These are phyloP conservation scores for Casaregolazyma suthepensis DNA, from an alignment of 1,139 yeast species.

Conservation along the genomic window DNA sequence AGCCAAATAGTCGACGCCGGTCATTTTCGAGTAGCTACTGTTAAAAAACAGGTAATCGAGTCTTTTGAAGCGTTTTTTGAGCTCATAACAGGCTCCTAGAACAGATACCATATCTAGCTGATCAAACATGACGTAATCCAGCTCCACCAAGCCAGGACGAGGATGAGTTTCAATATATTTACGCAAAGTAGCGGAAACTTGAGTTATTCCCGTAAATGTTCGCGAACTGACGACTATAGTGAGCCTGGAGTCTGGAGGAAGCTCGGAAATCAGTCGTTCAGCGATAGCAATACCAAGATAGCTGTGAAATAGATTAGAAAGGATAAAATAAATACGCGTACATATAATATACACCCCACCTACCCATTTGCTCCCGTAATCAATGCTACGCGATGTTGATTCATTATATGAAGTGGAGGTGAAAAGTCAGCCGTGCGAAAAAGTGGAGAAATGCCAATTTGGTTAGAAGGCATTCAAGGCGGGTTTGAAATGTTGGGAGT, in stretches of 20 bases:
- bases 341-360: constrained; percentile 13
- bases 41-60: constrained; percentile 78
- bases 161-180: constrained; percentile 36
- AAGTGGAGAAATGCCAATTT: constrained; percentile 42
- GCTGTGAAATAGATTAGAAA: constrained; percentile 32
- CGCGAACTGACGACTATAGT: constrained; percentile 86
- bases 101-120: constrained; percentile 89
- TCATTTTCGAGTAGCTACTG: constrained; percentile 84
- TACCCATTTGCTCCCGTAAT: constrained; percentile 60
- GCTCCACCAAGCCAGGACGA: constrained; percentile 54
- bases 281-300: constrained; percentile 85
- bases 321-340: neutral
- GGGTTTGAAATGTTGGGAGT: too few species aligned
- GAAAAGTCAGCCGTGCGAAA: neutral
- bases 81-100: constrained; percentile 64
- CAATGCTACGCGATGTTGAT: constrained; percentile 40
- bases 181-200: constrained; percentile 61
- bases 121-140: constrained; percentile 81
- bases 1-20: constrained; percentile 77
- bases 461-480: constrained; percentile 11
- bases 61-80: constrained; percentile 53
- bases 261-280: constrained; percentile 59
- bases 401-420: neutral
- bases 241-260: constrained; percentile 47
- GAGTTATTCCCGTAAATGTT: constrained; percentile 75